A percentile compares a stretch with the other conserved stretches of the same genome.
These are phyloP conservation scores for Podila epigama DNA, from an alignment of 192 early-diverging fungal genomes.

Conservation along the genomic window DNA sequence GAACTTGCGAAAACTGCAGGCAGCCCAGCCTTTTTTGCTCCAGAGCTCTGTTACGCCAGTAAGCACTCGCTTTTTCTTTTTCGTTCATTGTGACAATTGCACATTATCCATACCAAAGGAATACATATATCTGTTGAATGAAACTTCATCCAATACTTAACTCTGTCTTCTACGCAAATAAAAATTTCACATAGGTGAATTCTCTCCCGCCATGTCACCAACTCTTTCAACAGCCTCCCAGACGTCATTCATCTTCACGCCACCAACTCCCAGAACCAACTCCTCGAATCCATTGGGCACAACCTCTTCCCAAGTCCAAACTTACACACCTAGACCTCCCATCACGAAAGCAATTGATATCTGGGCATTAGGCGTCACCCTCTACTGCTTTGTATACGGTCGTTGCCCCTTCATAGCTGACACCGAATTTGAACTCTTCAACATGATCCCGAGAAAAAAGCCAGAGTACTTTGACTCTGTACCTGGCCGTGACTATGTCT, in stretches of 20 bases:
- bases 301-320: slow-evolving; percentile 11
- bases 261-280: slow-evolving; percentile 26
- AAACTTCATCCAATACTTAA: not conserved
- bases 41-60: slow-evolving; percentile 89
- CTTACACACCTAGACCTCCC: slow-evolving; percentile 48
- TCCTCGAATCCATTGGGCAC: slow-evolving; percentile 26
- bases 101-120: not conserved
- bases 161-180: not conserved
- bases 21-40: slow-evolving; percentile 97
- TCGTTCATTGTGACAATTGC: too few species aligned
- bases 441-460: slow-evolving; percentile 81
- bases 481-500: slow-evolving; percentile 58
- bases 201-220: slow-evolving; percentile 28
- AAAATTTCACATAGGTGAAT: slow-evolving; percentile 37
- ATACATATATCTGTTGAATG: not conserved
- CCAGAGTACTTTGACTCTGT: slow-evolving; percentile 64
- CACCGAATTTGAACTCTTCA: slow-evolving; percentile 96
- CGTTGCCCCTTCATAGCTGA: slow-evolving; percentile 92
- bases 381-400: slow-evolving; percentile 95
- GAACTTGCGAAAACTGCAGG: slow-evolving; percentile 96
- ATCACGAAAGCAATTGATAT: slow-evolving; percentile 93
- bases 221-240: slow-evolving; percentile 30
- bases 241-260: slow-evolving; percentile 36
- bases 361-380: slow-evolving; percentile 97
- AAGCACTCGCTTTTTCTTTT: too few species aligned